Base-by-base conservation (phyloP, 2,329 filamentous ascomycete genomes). In the Ophiostoma sp. region DNA sequence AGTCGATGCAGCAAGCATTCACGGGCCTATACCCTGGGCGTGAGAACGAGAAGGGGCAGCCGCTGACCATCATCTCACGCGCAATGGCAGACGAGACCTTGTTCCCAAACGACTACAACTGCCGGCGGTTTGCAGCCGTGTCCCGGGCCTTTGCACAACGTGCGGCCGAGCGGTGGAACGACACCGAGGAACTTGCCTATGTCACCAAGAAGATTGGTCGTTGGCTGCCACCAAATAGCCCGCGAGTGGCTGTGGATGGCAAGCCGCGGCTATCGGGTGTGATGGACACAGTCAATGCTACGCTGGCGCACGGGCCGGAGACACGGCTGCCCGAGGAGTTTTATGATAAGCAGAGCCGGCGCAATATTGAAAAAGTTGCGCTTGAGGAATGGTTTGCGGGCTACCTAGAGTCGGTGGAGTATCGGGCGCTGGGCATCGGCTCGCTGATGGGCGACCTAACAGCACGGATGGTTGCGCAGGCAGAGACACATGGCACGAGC, bases 321-420 rank as follows among this genome's bases (percentile, higher is more conserved):
- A 97, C 93, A 0, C 87, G 84, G 63, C 83, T 98, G 2, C 95
- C 95, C 0, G 81, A 83, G 9, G 90, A 93, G 71, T 98, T 99
- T 77, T 98, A 98, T 78, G 92, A 97, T 75, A 76, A 83, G 18
- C 89, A 88, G 75, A 87, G 84, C 4, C 83, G 87, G 65, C 82
- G 83, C 3, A 89, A 93, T 70, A 86, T 95, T 69, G 81, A 88
- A 69, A 90, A 87, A 76, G 89, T 97, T 69, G 87, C 85, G 41
- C 88, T 93, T 0, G 93, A 99, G 74, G 95, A 98, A 79, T 98
- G 95, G 95, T 98, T 90, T 77, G 81, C 85, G 27, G 94, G 95
- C 2, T 98, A 96, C 77, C 84, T 84, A 69, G 93, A 97, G 78
- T 93, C 87, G 70, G 80, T 81, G 58, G 95, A 98, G 78, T 98